Evolutionary conservation across 2,329 filamentous ascomycete genomes (phyloP).

Genomic region (Camillea tinctor): DNA sequence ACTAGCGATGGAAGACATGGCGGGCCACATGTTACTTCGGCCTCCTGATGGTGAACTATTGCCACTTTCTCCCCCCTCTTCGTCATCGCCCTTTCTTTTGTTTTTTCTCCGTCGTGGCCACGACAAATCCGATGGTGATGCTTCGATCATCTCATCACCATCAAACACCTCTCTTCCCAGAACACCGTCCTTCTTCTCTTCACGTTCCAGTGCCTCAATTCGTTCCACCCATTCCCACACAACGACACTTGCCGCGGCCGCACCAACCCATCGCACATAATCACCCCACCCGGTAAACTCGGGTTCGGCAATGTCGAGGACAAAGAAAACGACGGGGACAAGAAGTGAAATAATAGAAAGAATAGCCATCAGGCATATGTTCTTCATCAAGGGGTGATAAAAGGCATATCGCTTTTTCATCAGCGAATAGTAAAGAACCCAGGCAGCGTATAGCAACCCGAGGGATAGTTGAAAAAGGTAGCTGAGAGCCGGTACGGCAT

Average conservation of each 20-base stretch:
- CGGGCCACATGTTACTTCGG: slow-evolving; percentile 39
- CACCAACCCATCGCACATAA: slow-evolving; percentile 95
- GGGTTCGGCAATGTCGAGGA: slow-evolving; percentile 82
- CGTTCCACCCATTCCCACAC: slow-evolving; percentile 98
- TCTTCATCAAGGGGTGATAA: slow-evolving; percentile 87
- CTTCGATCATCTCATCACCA: slow-evolving; percentile 86
- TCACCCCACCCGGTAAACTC: slow-evolving; percentile 90
- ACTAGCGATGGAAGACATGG: slow-evolving; percentile 40
- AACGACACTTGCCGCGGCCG: slow-evolving; percentile 89
- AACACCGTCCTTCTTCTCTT: slow-evolving; percentile 92
- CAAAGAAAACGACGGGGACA: slow-evolving; percentile 89
- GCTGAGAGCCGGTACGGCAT: slow-evolving; percentile 86
- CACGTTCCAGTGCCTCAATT: slow-evolving; percentile 87
- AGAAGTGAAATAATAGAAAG: slow-evolving; percentile 80
- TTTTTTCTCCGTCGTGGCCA: slow-evolving; percentile 41
- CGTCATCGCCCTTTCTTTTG: slow-evolving; percentile 28
- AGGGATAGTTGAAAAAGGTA: slow-evolving; percentile 89
- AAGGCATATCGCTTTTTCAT: slow-evolving; percentile 90
- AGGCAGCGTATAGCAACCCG: slow-evolving; percentile 84
- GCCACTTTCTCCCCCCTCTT: slow-evolving; percentile 34
- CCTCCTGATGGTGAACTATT: slow-evolving; percentile 27
- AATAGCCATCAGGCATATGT: slow-evolving; percentile 76
- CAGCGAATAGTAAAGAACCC: slow-evolving; percentile 91
- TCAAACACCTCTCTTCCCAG: slow-evolving; percentile 89
- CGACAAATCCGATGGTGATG: slow-evolving; percentile 49